phyloP scores from a whole-genome alignment of 352 stramenopile species.

The Globisporangium nunn region DNA sequence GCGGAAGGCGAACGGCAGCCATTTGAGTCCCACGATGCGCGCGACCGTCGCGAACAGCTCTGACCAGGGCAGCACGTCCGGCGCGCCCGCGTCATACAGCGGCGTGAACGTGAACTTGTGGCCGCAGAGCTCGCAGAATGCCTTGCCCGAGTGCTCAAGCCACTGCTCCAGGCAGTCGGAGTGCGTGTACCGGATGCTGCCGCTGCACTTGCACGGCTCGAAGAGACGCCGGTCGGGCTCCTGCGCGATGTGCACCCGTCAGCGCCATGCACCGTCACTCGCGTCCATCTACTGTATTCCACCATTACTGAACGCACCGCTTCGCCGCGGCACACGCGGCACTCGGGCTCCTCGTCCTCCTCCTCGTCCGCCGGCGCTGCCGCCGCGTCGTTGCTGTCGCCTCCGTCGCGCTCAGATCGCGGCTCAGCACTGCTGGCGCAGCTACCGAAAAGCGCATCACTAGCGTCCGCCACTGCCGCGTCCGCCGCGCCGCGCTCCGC shows the following conservation, averaged over 20 bases:
- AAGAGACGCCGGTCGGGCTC: slow-evolving; percentile 71
- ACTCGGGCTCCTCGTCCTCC: slow-evolving; percentile 87
- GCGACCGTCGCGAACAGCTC: slow-evolving; percentile 85
- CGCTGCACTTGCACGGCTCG: slow-evolving; percentile 91
- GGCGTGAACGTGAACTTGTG: slow-evolving; percentile 91
- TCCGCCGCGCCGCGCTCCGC: slow-evolving; percentile 4
- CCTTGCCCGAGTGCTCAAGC: slow-evolving; percentile 89
- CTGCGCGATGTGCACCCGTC: slow-evolving; percentile 12
- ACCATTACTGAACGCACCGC: slow-evolving; percentile 36
- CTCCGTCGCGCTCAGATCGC: not conserved
- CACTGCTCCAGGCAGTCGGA: slow-evolving; percentile 93
- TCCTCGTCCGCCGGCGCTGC: slow-evolving; percentile 12
- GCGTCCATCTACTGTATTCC: too few species aligned
- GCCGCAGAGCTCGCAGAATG: slow-evolving; percentile 91
- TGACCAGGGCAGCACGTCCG: slow-evolving; percentile 78
- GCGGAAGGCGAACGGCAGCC: slow-evolving; percentile 82
- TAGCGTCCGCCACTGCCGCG: slow-evolving; percentile 5
- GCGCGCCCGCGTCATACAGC: slow-evolving; percentile 84
- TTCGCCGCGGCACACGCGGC: slow-evolving; percentile 90
- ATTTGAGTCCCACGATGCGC: slow-evolving; percentile 76
- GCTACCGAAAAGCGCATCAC: slow-evolving; percentile 3
- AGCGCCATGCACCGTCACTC: not conserved
- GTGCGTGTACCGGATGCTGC: slow-evolving; percentile 92
- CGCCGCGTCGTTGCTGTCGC: not conserved
- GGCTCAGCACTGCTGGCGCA: not conserved